Base-by-base conservation (phyloP, 2,329 filamentous ascomycete genomes). In the Epicoccum sorghinum region DNA sequence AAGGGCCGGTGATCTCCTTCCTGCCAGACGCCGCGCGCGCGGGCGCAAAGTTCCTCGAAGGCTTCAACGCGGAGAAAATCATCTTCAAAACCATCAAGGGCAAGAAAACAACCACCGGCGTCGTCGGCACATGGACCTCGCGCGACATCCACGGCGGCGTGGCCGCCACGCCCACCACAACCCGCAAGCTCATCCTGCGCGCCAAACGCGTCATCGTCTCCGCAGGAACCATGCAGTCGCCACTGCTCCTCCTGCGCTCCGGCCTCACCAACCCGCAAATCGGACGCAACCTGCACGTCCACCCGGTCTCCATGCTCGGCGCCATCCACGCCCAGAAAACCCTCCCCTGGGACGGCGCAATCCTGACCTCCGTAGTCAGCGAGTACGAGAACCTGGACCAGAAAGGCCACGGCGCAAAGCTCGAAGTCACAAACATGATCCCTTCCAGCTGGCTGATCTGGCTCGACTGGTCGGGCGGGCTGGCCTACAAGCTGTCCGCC, bases 171-270 rank as follows among this genome's bases (percentile, higher is more conserved):
- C 79, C 80, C 1, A 77, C 84, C 5, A 78, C 67, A 2, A 82
- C 77, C 43, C 82, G 88, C 33, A 81, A 85, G 57, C 80, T 96
- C 7, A 78, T 86, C 36, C 83, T 97, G 67, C 89, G 84, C 65
- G 91, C 92, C 1, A 91, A 90, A 74, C 89, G 87, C 66, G 89
- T 96, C 9, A 84, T 97, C 41, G 75, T 96, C n/a, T 86, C 90
- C 0, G 84, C 84, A 23, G 93, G 93, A 4, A 85, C 89, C 1
- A 77, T 97, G 49, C 86, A 90, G 67, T 92, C 86, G 39, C 93
- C 93, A 0, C 72, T 93, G 1, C 71, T 97, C 2, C 79, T 98
- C 38, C 78, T 87, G 60, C 88, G 88, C 44, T 96, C 91, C 56
- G 91, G 91, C 1, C 74, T 97, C 44, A 87, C 83, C 78, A 96